Evolutionary conservation across 306 rosid genomes (phyloP), one percentile per base, ranked within the genome.

Genomic region (Neltuma alba): DNA sequence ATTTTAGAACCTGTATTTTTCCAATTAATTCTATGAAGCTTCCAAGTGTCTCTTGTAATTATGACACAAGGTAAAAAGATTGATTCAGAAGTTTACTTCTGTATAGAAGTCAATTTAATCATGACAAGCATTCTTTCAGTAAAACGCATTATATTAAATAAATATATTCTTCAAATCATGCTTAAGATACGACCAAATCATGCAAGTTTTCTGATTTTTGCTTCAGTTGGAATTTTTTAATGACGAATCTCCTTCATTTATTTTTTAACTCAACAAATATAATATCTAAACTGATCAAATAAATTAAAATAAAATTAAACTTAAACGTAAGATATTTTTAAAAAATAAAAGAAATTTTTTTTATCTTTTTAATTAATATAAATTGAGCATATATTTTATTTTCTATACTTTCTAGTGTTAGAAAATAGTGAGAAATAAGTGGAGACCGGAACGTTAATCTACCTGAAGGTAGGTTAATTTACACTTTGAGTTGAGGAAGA

Each of bases 401-500:
- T 58, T 58, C 28, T 8, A 2, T 5, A 33, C 38, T 14, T 23
- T 25, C 1, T 16, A 14, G 7, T 62, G 18, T 60, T 13, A 12
- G 8, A 13, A 60, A 28, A 13, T 12, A 60, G 28, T 13, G 3
- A 60, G 36, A 60, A 28, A 27, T 60, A 9, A 27, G 36, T 14
- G 18, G 37, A 25, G n/a, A 14, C 36, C 5, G 28, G 7, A 28
- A 58, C 38, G 2, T 57, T 9, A 9, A 23, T 62, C 11, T 62
- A 31, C 14, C 5, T 37, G 48, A 66, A 65, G 70, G 70, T 64
- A 36, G 70, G 45, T 64, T 7, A 64, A 30, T 64, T 3, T 9
- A n/a, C 70, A 64, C 70, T 64, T 36, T 66, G 48, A 66, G 48
- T 66, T 38, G 48, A 50, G 27, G 5, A 66, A 38, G 50, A 66